Evolutionary conservation across 2,329 filamentous ascomycete species (phyloP), one percentile per base, ranked within the genome.

Genomic region (Apiospora malaysiana): DNA sequence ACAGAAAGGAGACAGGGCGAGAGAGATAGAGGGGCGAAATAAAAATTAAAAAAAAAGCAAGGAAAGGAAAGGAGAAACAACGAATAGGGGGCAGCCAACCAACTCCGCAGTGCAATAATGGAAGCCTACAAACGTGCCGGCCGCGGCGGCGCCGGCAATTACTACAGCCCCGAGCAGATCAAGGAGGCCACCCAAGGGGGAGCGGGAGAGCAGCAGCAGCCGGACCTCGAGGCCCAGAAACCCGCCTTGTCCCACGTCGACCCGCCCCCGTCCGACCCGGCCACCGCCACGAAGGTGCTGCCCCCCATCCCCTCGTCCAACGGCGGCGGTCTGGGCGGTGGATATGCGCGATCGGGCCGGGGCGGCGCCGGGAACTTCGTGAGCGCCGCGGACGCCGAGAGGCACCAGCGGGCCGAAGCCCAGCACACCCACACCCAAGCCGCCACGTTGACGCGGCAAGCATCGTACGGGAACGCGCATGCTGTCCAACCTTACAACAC

Each of bases 81-180:
- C 42, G 16, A 14, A 45, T 45, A 45, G 42, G 45, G n/a, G 40
- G 37, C 47, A 43, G 7, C 27, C 9, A 14, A 32, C 9, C 25
- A 23, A 43, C 9, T 14, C 16, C 51, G 49, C 51, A 7, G 27
- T 16, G 16, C 27, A 21, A 14, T n/a, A 75, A 70, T 72, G 70
- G 87, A 87, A 75, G 82, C 82, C 68, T 87, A 86, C 74, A 83
- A 83, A 74, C 84, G 84, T 71, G 83, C 86, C 56, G 90, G 90
- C 70, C 87, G 90, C 67, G 90, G 90, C 69, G 90, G 90, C 68
- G 89, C 89, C 7, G 90, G 90, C 69, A 92, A 92, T 80, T 90
- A 87, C 78, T 86, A 85, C 76, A 83, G 83, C 76, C 84, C 86
- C 73, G 83, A 86, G 74, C 84, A 89, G 71, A 78, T 86, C 37